Evolutionary conservation across 257 asterid genomes (phyloP), one percentile per base, ranked within the genome.

Genomic region (Haberlea rhodopensis): DNA sequence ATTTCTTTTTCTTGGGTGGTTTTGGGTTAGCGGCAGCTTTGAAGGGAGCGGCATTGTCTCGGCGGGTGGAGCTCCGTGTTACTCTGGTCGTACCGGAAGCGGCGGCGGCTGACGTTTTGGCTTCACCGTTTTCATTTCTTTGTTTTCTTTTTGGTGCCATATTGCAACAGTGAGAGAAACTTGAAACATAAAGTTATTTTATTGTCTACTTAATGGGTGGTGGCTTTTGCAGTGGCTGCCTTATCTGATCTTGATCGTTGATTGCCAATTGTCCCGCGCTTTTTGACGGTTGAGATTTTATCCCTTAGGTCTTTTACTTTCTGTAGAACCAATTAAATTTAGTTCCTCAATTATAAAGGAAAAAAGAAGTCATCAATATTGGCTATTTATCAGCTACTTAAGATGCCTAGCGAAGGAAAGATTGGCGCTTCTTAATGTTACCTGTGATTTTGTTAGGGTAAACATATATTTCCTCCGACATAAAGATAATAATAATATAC

Each of bases 51-150:
- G 74, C 29, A n/a, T n/a, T n/a, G n/a, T n/a, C n/a, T n/a, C n/a
- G n/a, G n/a, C n/a, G n/a, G n/a, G n/a, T n/a, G n/a, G 86, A 76
- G 52, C 82, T 55, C n/a, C 90, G 80, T 7, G 81, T 59, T 8
- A 61, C 78, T 26, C 78, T 63, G 15, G 72, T 54, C 21, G 77
- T 2, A 61, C 66, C 67, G 73, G 71, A 68, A 49, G 63, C 57
- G 55, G 60, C 27, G 71, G 53, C 16, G n/a, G n/a, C n/a, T n/a
- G n/a, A 9, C 55, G 22, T 19, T 60, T 49, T 32, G 32, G 45
- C n/a, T n/a, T n/a, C n/a, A n/a, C 49, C 67, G 8, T 2, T 20
- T 31, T 60, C 29, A 26, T 27, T 67, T 13, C 13, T 40, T 19
- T 29, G 67, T 31, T 68, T 73, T 57, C 79, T 66, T n/a, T n/a